Percentiles rank a stretch among this genome's conserved stretches.
These are phyloP conservation scores for Chaetomiaceae sp. DNA, from an alignment of 2,329 filamentous ascomycete genomes.

Conservation along the genomic window DNA sequence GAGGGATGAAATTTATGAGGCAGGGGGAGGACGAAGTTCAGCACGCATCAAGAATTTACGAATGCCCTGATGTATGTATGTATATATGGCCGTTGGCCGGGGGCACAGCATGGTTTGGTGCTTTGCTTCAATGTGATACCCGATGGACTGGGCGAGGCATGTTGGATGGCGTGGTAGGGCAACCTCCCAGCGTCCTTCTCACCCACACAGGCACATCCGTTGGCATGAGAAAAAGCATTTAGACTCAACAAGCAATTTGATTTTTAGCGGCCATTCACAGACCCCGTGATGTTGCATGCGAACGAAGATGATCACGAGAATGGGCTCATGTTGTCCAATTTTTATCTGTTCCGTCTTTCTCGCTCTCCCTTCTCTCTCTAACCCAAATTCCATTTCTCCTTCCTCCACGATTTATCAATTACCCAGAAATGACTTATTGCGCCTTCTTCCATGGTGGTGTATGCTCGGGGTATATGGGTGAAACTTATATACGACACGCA, in stretches of 20 bases:
- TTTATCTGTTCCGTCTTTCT: not conserved
- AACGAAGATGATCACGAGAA: no score
- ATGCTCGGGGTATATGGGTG: conserved; percentile 10
- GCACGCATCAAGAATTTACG: no score
- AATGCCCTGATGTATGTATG: conserved; percentile 1
- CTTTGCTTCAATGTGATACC: not conserved
- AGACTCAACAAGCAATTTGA: not conserved
- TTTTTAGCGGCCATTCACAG: not conserved
- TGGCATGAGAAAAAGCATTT: not conserved
- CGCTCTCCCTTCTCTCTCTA: not conserved
- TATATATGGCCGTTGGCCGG: not conserved
- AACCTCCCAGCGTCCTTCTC: not conserved
- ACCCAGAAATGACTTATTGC: conserved; percentile 5
- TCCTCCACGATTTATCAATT: conserved; percentile 1
- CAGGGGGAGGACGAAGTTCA: no score
- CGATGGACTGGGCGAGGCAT: not conserved
- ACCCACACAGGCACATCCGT: not conserved
- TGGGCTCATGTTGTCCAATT: no score
- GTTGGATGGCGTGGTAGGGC: not conserved
- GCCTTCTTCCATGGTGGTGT: conserved; percentile 10
- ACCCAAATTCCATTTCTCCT: no score
- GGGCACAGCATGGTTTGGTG: not conserved
- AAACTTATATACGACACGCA: conserved; percentile 18
- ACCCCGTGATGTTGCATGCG: no score
- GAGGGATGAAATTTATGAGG: not conserved